A percentile compares a stretch with the other conserved stretches of the same genome.
These are phyloP conservation scores for Blastomyces percursus DNA, from an alignment of 2,329 filamentous ascomycete genomes.

Conservation along the genomic window DNA sequence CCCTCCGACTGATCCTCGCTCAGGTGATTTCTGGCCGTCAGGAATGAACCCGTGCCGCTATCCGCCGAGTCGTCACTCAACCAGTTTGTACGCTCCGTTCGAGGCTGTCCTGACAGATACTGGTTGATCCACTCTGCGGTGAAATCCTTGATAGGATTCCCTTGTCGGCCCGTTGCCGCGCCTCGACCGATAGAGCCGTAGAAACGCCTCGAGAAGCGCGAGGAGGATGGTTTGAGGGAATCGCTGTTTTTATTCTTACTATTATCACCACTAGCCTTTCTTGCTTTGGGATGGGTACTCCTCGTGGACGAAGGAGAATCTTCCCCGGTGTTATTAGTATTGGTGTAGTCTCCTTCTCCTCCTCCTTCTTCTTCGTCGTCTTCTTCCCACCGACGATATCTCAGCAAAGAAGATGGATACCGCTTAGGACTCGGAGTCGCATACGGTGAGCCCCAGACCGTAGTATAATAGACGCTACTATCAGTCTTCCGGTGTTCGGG, in stretches of 20 bases:
- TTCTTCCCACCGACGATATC: conserved; percentile 10
- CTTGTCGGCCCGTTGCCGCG: conserved; percentile 18
- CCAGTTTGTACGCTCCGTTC: conserved; percentile 67
- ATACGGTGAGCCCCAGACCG: conserved; percentile 89
- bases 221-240: conserved; percentile 12
- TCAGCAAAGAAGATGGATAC: conserved; percentile 26
- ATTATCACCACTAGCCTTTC: not conserved
- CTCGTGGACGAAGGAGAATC: conserved; percentile 16
- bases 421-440: conserved; percentile 47
- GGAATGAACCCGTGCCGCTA: conserved; percentile 60
- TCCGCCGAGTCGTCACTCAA: conserved; percentile 64
- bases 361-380: not conserved
- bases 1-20: conserved; percentile 34
- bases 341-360: not conserved
- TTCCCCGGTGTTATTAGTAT: conserved; percentile 7
- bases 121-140: conserved; percentile 81
- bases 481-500: conserved; percentile 35
- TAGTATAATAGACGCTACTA: conserved; percentile 52
- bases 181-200: conserved; percentile 21
- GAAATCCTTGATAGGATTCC: conserved; percentile 43
- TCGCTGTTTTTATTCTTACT: not conserved
- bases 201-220: conserved; percentile 17
- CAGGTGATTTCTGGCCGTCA: conserved; percentile 32
- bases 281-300: conserved; percentile 8
- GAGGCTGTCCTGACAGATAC: conserved; percentile 60